A percentile compares a stretch with the other conserved stretches of the same genome.
Evolutionary conservation across 208 protist genomes (phyloP).

Genomic region (Crithidia fasciculata): DNA sequence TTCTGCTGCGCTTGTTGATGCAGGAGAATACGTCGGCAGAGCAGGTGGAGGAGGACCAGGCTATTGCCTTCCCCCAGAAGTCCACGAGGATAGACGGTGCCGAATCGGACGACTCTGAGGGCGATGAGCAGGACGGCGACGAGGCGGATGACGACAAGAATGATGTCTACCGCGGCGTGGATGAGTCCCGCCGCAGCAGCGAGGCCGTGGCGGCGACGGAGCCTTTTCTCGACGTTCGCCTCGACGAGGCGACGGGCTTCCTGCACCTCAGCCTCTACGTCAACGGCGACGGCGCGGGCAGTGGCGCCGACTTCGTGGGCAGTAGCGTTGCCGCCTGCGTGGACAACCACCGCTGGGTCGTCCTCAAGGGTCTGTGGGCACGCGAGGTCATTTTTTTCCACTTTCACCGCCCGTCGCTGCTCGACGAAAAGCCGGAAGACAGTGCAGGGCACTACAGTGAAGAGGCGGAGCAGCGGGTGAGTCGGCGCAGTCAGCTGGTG

Average conservation of each 20-base stretch:
- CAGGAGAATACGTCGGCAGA: constrained; percentile 8
- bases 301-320: constrained; percentile 37
- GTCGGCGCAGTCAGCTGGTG: constrained; percentile 16
- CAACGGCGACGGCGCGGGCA: constrained; percentile 30
- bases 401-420: constrained; percentile 3
- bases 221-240: constrained; percentile 39
- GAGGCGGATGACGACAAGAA: constrained; percentile 1
- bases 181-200: constrained; percentile 15
- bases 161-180: constrained; percentile 10
- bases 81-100: background rate
- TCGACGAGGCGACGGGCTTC: constrained; percentile 31
- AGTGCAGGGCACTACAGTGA: background rate
- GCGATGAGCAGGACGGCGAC: constrained; percentile 1
- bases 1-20: constrained; percentile 29
- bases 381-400: constrained; percentile 44
- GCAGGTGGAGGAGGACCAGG: background rate
- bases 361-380: constrained; percentile 45
- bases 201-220: constrained; percentile 24
- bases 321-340: constrained; percentile 42
- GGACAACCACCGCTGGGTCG: constrained; percentile 54
- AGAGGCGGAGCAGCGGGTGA: background rate
- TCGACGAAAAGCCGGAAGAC: background rate
- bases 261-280: constrained; percentile 53
- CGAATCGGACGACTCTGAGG: background rate
- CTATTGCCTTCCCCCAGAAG: too few species aligned